These are phyloP conservation scores for Mayamaea pseudoterrestris DNA, from an alignment of 108 stramenopile species.

Conservation along the genomic window DNA sequence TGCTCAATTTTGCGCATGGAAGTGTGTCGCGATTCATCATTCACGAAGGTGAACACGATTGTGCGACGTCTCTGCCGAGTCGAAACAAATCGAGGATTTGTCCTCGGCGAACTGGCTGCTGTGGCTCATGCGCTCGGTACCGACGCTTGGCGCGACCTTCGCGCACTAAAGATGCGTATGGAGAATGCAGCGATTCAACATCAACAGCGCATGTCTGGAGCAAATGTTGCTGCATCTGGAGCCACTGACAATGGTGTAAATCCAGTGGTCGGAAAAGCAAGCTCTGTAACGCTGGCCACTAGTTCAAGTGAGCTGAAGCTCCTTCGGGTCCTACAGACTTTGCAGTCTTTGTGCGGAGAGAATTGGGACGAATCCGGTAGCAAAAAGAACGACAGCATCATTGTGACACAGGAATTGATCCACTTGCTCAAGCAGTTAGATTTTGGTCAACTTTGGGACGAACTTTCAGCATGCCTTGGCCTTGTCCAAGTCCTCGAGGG, in stretches of 20 bases:
- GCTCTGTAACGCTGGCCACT: slow-evolving; percentile 74
- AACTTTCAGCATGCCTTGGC: slow-evolving; percentile 60
- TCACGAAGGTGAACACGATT: slow-evolving; percentile 63
- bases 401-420: slow-evolving; percentile 52
- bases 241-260: not conserved
- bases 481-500: slow-evolving; percentile 83
- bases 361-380: slow-evolving; percentile 25
- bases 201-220: not conserved
- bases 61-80: slow-evolving; percentile 59
- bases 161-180: slow-evolving; percentile 46
- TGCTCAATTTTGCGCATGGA: slow-evolving; percentile 65
- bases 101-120: slow-evolving; percentile 43
- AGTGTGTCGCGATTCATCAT: slow-evolving; percentile 62
- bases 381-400: slow-evolving; percentile 18
- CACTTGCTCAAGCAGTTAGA: slow-evolving; percentile 52
- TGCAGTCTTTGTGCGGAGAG: slow-evolving; percentile 57
- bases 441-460: slow-evolving; percentile 68
- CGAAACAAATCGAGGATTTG: slow-evolving; percentile 37
- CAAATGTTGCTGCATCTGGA: too few species aligned
- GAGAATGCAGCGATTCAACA: slow-evolving; percentile 24
- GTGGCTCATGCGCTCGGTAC: slow-evolving; percentile 59
- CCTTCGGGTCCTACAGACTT: slow-evolving; percentile 80
- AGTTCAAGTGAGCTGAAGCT: slow-evolving; percentile 82
- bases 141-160: slow-evolving; percentile 64
- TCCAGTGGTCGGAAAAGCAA: slow-evolving; percentile 24